Base-by-base conservation (phyloP, 805 yeast genomes). In the Diddensiella transvaalensis region DNA sequence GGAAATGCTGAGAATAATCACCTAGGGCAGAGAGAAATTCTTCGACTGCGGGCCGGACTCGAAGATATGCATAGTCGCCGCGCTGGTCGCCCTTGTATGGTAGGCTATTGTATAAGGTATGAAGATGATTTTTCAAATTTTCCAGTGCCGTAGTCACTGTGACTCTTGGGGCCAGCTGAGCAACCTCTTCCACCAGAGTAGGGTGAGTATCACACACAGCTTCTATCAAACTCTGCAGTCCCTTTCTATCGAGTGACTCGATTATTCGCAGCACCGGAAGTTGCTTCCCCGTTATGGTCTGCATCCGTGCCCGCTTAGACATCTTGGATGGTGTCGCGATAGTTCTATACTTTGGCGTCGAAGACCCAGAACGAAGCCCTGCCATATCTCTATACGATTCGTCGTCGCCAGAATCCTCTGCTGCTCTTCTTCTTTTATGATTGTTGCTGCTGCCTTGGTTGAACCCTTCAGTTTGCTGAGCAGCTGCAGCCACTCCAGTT, bases 61-160 rank as follows among this genome's bases (percentile, higher is more conserved):
- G 73, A 49, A 85, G 66, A 62, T 79, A 87, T 3, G 90, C 80
- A 60, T 87, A 87, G 63, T 87, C 96, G 41, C 85, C 78, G 32
- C 76, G 72, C 6, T 75, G 72, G 57, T 85, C 89, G 53, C 87
- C 87, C 55, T 82, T 82, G 63, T 85, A 87, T 1, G 96, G 96
- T 54, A 88, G 65, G 50, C 75, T 73, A 6, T 63, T 62, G 18
- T 68, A 57, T 22, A 86, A 76, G 4, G 48, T 52, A 3, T 60
- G 61, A 42, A 77, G 67, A 58, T 80, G 78, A 4, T 60, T 57
- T 33, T 68, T 63, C 45, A 88, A 69, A 37, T 79, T 69, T 8
- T 66, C 70, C 6, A 83, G 61, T 3, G 85, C 76, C 48, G 75
- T 73, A 10, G 70, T 63, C 3, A 80, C 73, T 0, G 82, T 70